phyloP scores from a whole-genome alignment of 1,139 yeast genomes.

The Suhomyces wounanorum region DNA sequence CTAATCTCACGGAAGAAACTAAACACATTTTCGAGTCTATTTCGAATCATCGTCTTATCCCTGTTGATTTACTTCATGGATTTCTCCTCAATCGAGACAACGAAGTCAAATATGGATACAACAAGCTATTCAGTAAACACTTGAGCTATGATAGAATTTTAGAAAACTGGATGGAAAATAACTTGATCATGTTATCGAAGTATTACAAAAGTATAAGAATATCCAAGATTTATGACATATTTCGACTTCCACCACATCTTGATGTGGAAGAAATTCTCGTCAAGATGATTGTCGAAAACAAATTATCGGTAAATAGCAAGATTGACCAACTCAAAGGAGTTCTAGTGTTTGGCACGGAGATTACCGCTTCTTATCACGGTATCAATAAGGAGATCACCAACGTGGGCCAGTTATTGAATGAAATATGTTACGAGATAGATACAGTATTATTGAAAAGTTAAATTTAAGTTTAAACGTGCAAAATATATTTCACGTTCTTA shows the following conservation, averaged over 20 bases:
- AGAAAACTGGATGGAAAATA: slow-evolving; percentile 34
- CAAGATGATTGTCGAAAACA: slow-evolving; percentile 37
- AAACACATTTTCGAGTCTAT: slow-evolving; percentile 14
- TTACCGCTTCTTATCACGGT: slow-evolving; percentile 1
- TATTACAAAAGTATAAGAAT: slow-evolving; percentile 32
- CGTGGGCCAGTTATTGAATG: slow-evolving; percentile 26
- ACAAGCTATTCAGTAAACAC: slow-evolving; percentile 12
- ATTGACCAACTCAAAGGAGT: slow-evolving; percentile 37
- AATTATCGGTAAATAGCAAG: slow-evolving; percentile 32
- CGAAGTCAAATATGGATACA: slow-evolving; percentile 6
- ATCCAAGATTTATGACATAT: slow-evolving; percentile 19
- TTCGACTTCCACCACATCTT: slow-evolving; percentile 16
- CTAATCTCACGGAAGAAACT: neutral
- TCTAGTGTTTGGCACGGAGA: slow-evolving; percentile 27
- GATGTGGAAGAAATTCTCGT: slow-evolving; percentile 29
- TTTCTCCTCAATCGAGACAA: slow-evolving; percentile 17
- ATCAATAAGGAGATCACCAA: slow-evolving; percentile 21
- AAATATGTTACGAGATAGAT: slow-evolving; percentile 13
- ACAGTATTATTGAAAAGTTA: slow-evolving; percentile 14
- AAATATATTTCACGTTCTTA: neutral
- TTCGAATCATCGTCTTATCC: slow-evolving; percentile 21
- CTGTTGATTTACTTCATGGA: slow-evolving; percentile 18
- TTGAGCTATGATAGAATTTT: slow-evolving; percentile 20
- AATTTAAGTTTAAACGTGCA: neutral
- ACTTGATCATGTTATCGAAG: slow-evolving; percentile 30